These are phyloP conservation scores for Orbilia ellipsospora DNA, from an alignment of 2,329 filamentous ascomycete species.

Conservation along the genomic window DNA sequence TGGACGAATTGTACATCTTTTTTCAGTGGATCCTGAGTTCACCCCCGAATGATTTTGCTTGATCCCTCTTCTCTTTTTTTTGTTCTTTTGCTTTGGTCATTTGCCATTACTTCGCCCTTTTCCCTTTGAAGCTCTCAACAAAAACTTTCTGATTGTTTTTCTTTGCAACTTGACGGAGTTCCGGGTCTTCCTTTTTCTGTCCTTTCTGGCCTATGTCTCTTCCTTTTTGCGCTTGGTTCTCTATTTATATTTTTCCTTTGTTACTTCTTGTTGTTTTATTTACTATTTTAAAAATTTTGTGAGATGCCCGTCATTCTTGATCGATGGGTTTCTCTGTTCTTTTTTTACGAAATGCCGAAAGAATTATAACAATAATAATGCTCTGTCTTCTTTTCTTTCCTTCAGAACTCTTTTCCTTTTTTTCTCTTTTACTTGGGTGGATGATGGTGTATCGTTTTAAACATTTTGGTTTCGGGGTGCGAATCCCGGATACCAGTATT, in stretches of 20 bases:
- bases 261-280: conserved; percentile 3
- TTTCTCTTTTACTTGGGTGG: conserved; percentile 23
- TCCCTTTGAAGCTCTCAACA: conserved; percentile 22
- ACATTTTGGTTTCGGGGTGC: too few species aligned
- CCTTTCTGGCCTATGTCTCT: conserved; percentile 48
- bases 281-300: background rate
- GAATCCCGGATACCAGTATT: too few species aligned
- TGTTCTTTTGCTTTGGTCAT: conserved; percentile 37
- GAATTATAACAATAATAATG: conserved; percentile 25
- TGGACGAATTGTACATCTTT: conserved; percentile 49
- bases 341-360: conserved; percentile 13
- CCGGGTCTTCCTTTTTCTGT: conserved; percentile 36
- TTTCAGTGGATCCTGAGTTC: conserved; percentile 42
- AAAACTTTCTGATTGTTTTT: conserved; percentile 32
- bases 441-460: background rate
- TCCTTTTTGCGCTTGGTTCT: conserved; percentile 33
- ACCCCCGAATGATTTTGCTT: conserved; percentile 56
- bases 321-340: background rate
- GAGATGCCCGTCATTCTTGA: too few species aligned
- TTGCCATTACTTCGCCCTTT: conserved; percentile 13
- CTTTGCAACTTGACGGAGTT: conserved; percentile 44
- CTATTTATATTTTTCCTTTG: conserved; percentile 36
- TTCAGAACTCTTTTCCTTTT: conserved; percentile 43
- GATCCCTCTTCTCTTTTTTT: conserved; percentile 55
- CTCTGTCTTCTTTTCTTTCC: conserved; percentile 44